Conservation (phyloP, 148 eudicot species). For the Rhododendron kiyosumense region DNA sequence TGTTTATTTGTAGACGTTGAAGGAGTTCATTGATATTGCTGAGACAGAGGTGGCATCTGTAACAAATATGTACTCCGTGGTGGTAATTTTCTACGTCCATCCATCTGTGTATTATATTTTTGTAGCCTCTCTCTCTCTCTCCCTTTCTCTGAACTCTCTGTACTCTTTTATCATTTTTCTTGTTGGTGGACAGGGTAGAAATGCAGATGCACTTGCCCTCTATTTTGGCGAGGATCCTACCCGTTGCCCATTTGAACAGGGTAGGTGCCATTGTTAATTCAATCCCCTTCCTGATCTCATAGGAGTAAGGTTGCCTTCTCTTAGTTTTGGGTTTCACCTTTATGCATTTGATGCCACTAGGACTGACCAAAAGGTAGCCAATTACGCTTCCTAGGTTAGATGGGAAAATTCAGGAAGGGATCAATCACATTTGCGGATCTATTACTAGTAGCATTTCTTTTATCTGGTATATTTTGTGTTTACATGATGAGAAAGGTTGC, state of each 20-base stretch:
- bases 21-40: conserved; percentile 58
- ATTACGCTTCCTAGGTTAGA: neutral
- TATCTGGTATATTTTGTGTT: neutral
- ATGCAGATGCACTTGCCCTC: conserved; percentile 83
- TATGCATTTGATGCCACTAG: neutral
- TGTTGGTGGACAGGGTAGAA: conserved; percentile 68
- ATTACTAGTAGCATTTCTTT: neutral
- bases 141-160: neutral
- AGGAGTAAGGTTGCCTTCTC: neutral
- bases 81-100: conserved; percentile 40
- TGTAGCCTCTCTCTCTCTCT: neutral
- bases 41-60: conserved; percentile 77
- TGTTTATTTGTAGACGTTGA: conserved; percentile 47
- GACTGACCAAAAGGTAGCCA: neutral
- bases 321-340: neutral
- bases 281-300: neutral
- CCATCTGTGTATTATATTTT: neutral
- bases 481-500: neutral
- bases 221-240: conserved; percentile 98
- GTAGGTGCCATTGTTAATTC: conserved; percentile 23
- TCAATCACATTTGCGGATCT: neutral
- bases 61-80: conserved; percentile 60
- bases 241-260: conserved; percentile 96
- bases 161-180: conserved; percentile 15
- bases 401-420: neutral